Evolutionary conservation across 768 basidiomycete species (phyloP), one percentile per base, ranked within the genome.

Genomic region (Auricularia cornea): DNA sequence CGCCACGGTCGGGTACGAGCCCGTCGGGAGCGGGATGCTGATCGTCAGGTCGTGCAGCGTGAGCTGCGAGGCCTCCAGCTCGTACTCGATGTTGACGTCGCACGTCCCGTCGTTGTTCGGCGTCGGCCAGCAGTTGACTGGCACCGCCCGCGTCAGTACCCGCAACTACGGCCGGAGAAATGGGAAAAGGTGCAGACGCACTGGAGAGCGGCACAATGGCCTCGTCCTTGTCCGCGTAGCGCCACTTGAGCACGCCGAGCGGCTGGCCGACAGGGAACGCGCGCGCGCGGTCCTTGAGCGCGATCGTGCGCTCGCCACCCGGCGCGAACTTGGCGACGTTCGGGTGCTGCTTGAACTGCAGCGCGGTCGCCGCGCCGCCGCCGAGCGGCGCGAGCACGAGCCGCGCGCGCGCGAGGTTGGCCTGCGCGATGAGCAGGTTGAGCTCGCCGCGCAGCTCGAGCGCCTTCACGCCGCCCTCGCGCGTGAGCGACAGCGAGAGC

Each of bases 291-390:
- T 98, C 95, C 76, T 94, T 97, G 66, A 98, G 78, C 0, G 87
- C 87, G 48, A 98, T 80, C 23, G 87, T 73, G 41, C 90, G 80
- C 3, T 83, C 88, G 74, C 78, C 76, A 64, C 84, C 84, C 12
- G 87, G 84, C 0, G 77, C 79, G 65, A 95, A 92, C 76, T 94
- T 96, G 64, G 86, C 90, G 16, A 98, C 90, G 64, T 97, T 89
- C 6, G 96, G 96, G 70, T 98, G 97, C 68, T 97, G 94, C 76
- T 98, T 98, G 83, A 96, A 97, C 73, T 96, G 94, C 51, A 98
- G 76, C 41, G 83, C 86, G 62, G 78, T 78, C 59, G 82, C 35
- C 83, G 62, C 81, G 65, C 85, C 83, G 12, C 79, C 77, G 16
- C 83, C 74, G 20, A 84, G 75, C 0, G 84, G 75, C 0, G 81